Conservation (phyloP, 1,139 yeast genomes). For the Taiozyma sp. region DNA sequence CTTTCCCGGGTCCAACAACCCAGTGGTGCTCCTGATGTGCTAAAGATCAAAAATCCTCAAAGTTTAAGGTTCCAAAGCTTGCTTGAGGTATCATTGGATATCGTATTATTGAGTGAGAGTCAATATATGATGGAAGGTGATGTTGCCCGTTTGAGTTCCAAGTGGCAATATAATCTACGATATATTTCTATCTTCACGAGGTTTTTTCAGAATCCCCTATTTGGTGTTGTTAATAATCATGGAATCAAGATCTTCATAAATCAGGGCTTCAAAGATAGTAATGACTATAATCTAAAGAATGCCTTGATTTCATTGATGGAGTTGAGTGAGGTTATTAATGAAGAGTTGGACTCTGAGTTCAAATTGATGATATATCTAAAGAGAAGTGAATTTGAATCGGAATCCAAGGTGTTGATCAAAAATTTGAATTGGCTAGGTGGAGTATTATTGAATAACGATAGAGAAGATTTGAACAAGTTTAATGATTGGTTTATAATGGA, state of each 20-base stretch:
- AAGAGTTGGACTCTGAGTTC: slow-evolving; percentile 4
- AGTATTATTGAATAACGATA: slow-evolving; percentile 15
- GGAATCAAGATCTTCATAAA: slow-evolving; percentile 17
- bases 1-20: slow-evolving; percentile 16
- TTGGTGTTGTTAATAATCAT: slow-evolving; percentile 12
- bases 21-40: slow-evolving; percentile 27
- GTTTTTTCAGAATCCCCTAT: slow-evolving; percentile 20
- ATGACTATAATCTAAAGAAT: slow-evolving; percentile 19
- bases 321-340: slow-evolving; percentile 15
- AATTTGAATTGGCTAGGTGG: slow-evolving; percentile 25
- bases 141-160: not conserved
- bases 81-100: slow-evolving; percentile 26
- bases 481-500: slow-evolving; percentile 25
- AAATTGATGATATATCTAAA: slow-evolving; percentile 20
- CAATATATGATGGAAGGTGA: slow-evolving; percentile 21
- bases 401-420: slow-evolving; percentile 18
- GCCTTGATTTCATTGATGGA: slow-evolving; percentile 22
- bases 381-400: slow-evolving; percentile 19
- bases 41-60: slow-evolving; percentile 23
- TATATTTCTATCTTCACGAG: slow-evolving; percentile 16
- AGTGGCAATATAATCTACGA: slow-evolving; percentile 9
- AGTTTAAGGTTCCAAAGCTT: slow-evolving; percentile 12
- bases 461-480: slow-evolving; percentile 15
- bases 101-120: slow-evolving; percentile 25
- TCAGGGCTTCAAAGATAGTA: slow-evolving; percentile 17